Evolutionary conservation across 257 asterid species (phyloP).

Genomic region (Echium plantagineum): DNA sequence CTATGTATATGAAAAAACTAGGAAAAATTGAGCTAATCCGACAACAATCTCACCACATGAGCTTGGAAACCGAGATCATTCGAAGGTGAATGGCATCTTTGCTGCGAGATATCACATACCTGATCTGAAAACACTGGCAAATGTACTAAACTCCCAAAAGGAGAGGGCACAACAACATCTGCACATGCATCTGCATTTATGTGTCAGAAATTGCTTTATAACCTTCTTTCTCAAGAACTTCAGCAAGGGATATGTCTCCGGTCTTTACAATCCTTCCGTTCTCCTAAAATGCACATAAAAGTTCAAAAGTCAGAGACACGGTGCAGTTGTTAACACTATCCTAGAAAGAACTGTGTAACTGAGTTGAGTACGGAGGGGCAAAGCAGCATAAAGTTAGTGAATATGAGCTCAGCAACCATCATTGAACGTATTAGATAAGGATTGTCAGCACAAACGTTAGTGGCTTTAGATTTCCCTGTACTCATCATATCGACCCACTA

Average conservation of each 20-base stretch:
- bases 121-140: background rate
- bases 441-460: no score
- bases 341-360: background rate
- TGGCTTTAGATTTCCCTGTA: no score
- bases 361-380: no score
- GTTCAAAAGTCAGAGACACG: background rate
- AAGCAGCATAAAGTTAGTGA: no score
- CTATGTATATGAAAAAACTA: background rate
- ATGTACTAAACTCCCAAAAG: background rate
- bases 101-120: background rate
- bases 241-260: constrained; percentile 71
- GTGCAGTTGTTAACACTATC: background rate
- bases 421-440: no score
- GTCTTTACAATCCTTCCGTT: constrained; percentile 80
- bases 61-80: background rate
- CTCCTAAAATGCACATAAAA: constrained; percentile 36
- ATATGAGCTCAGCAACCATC: no score
- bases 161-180: background rate
- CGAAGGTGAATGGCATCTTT: background rate
- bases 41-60: background rate
- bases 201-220: constrained; percentile 56
- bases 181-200: constrained; percentile 6
- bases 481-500: no score
- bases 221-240: constrained; percentile 22
- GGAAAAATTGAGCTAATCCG: background rate